phyloP scores from a whole-genome alignment of 1,284 basidiomycete species.

The Puccinia brachypodii region DNA sequence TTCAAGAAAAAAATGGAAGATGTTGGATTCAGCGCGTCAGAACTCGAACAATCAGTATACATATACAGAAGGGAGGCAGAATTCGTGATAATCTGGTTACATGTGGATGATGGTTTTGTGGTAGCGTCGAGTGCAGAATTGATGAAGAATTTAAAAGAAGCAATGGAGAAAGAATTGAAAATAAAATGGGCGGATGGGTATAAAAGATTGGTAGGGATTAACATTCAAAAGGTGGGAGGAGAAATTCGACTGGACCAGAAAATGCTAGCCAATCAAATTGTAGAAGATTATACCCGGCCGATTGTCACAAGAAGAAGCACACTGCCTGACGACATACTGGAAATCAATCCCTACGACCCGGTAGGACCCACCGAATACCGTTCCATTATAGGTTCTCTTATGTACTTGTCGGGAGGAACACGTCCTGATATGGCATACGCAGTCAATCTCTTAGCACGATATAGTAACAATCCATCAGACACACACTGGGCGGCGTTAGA shows the following conservation, averaged over 20 bases:
- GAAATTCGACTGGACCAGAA: not conserved
- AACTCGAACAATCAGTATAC: not conserved
- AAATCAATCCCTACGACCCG: not conserved
- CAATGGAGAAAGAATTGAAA: not conserved
- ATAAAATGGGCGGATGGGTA: not conserved
- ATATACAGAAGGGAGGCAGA: not conserved
- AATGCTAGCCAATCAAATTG: not conserved
- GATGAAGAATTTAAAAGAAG: not conserved
- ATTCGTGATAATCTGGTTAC: not conserved
- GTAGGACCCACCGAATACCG: not conserved
- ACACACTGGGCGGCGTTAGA: not conserved
- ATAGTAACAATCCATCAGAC: not conserved
- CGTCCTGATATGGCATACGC: not conserved
- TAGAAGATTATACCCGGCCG: not conserved
- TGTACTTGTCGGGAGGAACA: not conserved
- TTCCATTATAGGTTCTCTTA: not conserved
- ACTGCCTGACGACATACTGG: not conserved
- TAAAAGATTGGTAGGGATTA: not conserved
- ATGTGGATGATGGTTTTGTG: not conserved
- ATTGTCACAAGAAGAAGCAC: not conserved
- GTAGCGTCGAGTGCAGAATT: not conserved
- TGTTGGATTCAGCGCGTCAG: not conserved
- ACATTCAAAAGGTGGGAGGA: not conserved
- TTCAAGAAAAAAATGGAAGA: not conserved
- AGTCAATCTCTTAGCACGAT: not conserved